Percentiles rank a stretch among this genome's conserved stretches.
These are phyloP conservation scores for Tulasnella calospora DNA, from an alignment of 768 basidiomycete genomes.

Conservation along the genomic window DNA sequence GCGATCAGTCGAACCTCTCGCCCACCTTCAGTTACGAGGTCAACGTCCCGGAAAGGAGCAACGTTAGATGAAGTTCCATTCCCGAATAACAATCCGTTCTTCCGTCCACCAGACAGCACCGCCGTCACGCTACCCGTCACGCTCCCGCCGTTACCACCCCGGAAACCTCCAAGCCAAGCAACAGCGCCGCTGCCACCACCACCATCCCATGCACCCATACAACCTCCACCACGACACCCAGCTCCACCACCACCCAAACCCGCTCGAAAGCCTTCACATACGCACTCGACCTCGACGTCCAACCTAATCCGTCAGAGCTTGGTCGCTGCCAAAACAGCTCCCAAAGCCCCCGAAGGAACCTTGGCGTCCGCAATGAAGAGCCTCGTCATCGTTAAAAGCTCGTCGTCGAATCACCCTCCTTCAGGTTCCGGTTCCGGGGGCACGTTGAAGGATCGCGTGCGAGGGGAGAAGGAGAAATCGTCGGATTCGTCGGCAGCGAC, in stretches of 20 bases:
- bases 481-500: slow-evolving; percentile 18
- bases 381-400: slow-evolving; percentile 15
- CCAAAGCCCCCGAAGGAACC: slow-evolving; percentile 19
- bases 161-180: slow-evolving; percentile 9
- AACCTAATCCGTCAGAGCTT: slow-evolving; percentile 25
- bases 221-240: slow-evolving; percentile 17
- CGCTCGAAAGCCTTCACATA: not conserved
- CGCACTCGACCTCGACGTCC: slow-evolving; percentile 15
- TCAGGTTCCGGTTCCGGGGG: not conserved
- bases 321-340: slow-evolving; percentile 24
- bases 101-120: not conserved
- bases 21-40: not conserved
- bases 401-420: not conserved
- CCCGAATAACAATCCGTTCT: slow-evolving; percentile 16
- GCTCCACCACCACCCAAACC: slow-evolving; percentile 10
- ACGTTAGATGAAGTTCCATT: not conserved
- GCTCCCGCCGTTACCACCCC: slow-evolving; percentile 17
- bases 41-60: not conserved
- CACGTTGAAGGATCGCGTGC: slow-evolving; percentile 18
- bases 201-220: not conserved
- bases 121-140: not conserved
- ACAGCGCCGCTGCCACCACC: not conserved
- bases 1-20: not conserved
- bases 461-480: slow-evolving; percentile 11
- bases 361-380: slow-evolving; percentile 10